Evolutionary conservation across 2,329 filamentous ascomycete genomes (phyloP), one percentile per base, ranked within the genome.

Genomic region (Cladophialophora psammophila): DNA sequence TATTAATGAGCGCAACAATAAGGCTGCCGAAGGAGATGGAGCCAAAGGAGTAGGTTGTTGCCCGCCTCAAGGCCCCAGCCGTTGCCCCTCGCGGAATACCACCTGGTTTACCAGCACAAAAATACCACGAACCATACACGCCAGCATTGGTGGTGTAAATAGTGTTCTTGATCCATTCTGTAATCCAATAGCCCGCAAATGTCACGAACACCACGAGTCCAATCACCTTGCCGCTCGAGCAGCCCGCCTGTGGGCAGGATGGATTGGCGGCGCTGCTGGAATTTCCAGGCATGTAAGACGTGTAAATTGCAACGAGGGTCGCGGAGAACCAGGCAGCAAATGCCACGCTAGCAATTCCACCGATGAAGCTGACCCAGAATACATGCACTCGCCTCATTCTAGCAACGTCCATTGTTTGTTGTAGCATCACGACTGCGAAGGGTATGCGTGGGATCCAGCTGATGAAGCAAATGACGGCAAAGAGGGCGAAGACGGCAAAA

Each of bases 91-190:
- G 89, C 35, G 94, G 93, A 74, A 92, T 91, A 52, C 88, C 86
- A 65, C 84, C 80, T 0, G 87, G 80, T 64, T 87, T 85, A 34
- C 85, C 80, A 7, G 83, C 80, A 71, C 87, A 90, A 77, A 96
- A 97, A 81, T 96, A 98, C 94, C 94, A 98, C 0, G 91, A 90
- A 0, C 93, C 94, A 74, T 96, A 97, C 0, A 97, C 89, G 0
- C 94, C 94, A 0, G 93, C 91, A 66, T 97, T 91, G 31, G 89
- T 93, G 1, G 90, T 91, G 76, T 98, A 93, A 55, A 97, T 92
- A 0, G 92, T 93, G 79, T 96, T 97, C 82, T 97, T 97, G 73
- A 97, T 82, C 86, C 91, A 94, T 77, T 98, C 94, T 1, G 91
- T 90, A 71, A 97, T 89, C 94, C 94, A 98, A 80, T 96, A 97